A percentile compares a stretch with the other conserved stretches of the same genome.
Conservation (phyloP, 768 basidiomycete genomes). For the Sporobolomyces pararoseus region DNA sequence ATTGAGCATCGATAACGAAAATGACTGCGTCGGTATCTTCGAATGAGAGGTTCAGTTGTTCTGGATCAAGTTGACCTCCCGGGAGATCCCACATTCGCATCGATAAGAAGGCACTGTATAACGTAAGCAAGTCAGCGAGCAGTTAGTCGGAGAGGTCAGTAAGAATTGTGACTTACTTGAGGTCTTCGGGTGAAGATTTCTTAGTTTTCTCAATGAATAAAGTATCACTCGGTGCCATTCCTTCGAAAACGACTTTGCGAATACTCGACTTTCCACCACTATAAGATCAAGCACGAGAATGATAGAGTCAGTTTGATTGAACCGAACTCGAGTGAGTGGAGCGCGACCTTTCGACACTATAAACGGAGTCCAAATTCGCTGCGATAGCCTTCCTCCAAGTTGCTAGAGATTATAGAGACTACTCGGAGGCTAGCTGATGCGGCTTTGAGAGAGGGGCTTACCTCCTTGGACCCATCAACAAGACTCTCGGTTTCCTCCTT, state of each 20-base stretch:
- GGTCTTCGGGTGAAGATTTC: conserved; percentile 57
- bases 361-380: no score
- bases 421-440: no score
- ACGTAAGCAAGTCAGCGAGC: neutral
- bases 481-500: conserved; percentile 27
- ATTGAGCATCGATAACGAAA: conserved; percentile 94
- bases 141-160: neutral
- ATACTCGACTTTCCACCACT: conserved; percentile 93
- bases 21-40: conserved; percentile 78
- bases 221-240: conserved; percentile 72
- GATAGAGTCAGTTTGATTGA: neutral
- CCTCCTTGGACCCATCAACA: conserved; percentile 33
- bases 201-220: conserved; percentile 87
- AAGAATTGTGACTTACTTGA: conserved; percentile 65
- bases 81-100: conserved; percentile 96
- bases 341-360: no score
- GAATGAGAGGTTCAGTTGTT: conserved; percentile 65
- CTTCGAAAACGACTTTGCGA: conserved; percentile 84
- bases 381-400: no score
- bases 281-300: conserved; percentile 2
- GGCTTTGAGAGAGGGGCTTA: neutral
- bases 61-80: conserved; percentile 67
- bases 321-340: neutral
- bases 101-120: conserved; percentile 75
- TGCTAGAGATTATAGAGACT: no score